Percentiles rank a stretch among this genome's conserved stretches.
Conservation (phyloP, 768 basidiomycete species). For the Auriscalpium orientale region DNA sequence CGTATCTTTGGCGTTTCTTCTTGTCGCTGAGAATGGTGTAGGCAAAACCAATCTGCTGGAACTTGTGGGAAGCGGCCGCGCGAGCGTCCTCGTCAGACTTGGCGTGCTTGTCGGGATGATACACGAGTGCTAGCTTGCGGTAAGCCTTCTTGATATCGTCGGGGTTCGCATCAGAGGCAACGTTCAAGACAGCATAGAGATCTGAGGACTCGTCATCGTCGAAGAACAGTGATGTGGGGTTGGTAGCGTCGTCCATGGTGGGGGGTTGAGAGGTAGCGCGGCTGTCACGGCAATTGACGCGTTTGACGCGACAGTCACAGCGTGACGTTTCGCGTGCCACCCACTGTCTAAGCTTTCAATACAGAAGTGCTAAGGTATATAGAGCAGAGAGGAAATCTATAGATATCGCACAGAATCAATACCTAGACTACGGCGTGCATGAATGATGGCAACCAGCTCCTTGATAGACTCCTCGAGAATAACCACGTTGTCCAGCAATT, state of each 20-base stretch:
- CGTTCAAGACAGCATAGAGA: conserved; percentile 67
- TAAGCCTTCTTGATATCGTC: conserved; percentile 82
- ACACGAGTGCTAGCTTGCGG: conserved; percentile 68
- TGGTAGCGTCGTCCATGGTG: conserved; percentile 55
- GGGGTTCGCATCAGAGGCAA: conserved; percentile 43
- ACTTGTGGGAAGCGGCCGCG: conserved; percentile 64
- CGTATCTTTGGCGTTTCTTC: conserved; percentile 68
- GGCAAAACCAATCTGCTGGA: conserved; percentile 92
- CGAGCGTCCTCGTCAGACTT: conserved; percentile 50
- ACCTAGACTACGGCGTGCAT: conserved; percentile 75
- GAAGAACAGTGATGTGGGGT: conserved; percentile 73
- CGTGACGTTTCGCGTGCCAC: too few species aligned
- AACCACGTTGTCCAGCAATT: conserved; percentile 87
- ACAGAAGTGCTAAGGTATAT: not conserved
- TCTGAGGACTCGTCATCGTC: conserved; percentile 64
- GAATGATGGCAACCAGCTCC: conserved; percentile 80
- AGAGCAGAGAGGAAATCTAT: conserved; percentile 21
- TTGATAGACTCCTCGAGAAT: conserved; percentile 93
- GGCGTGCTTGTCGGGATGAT: conserved; percentile 89
- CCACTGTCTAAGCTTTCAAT: too few species aligned
- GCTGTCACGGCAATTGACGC: too few species aligned
- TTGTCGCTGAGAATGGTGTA: conserved; percentile 84
- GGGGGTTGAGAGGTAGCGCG: not conserved
- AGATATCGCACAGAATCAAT: conserved; percentile 77
- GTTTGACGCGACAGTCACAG: too few species aligned